A percentile compares a stretch with the other conserved stretches of the same genome.
Conservation (phyloP, 2,329 filamentous ascomycete genomes). For the Lachnellula occidentalis region DNA sequence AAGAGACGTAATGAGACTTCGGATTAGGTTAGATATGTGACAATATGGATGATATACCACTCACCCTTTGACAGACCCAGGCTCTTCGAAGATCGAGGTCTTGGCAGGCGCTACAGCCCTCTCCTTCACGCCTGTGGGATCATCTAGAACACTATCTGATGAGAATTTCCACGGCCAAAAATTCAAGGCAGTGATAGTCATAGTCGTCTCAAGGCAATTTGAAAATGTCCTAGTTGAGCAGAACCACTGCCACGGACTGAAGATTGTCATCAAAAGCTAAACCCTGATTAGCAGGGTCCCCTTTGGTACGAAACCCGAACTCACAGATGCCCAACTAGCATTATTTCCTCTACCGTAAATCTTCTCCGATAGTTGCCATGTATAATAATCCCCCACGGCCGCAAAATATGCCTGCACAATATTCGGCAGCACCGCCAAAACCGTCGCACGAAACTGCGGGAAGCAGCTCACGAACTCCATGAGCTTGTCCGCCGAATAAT, state of each 20-base stretch:
- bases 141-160: constrained; percentile 20
- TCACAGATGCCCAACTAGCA: constrained; percentile 64
- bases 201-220: constrained; percentile 85
- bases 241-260: constrained; percentile 95
- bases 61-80: constrained; percentile 31
- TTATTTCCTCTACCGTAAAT: constrained; percentile 64
- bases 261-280: constrained; percentile 63
- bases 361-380: constrained; percentile 72
- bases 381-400: constrained; percentile 76
- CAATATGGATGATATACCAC: background rate
- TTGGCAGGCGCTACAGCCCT: constrained; percentile 25
- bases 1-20: constrained; percentile 59
- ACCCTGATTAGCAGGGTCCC: constrained; percentile 4
- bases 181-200: constrained; percentile 74
- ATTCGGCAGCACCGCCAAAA: constrained; percentile 69
- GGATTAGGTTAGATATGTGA: constrained; percentile 1
- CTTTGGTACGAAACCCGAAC: constrained; percentile 30
- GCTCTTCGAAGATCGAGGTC: constrained; percentile 19
- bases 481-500: constrained; percentile 55
- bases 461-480: constrained; percentile 50
- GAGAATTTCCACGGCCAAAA: constrained; percentile 83
- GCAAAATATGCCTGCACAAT: constrained; percentile 72
- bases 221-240: constrained; percentile 90
- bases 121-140: constrained; percentile 22
- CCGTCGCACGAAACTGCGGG: constrained; percentile 52